Evolutionary conservation across 768 basidiomycete genomes (phyloP), one percentile per base, ranked within the genome.

Genomic region (Lentinula raphanica): DNA sequence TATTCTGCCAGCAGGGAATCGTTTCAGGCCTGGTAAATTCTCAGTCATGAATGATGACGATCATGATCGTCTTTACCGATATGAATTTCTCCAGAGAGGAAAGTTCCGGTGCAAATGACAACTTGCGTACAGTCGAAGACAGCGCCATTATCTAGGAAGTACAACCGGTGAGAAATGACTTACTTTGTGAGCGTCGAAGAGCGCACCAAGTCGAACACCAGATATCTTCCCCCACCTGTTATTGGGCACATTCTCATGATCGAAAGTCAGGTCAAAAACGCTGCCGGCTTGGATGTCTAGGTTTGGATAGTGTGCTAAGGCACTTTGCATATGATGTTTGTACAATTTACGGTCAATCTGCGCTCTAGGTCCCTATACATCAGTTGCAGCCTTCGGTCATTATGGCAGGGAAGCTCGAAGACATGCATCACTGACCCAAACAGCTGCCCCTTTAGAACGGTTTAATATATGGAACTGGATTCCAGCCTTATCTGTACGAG

Each of bases 381-480:
- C 48, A 45, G 49, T 45, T 57, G 55, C 23, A 31, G 23, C 21
- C n/a, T n/a, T 49, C 12, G 3, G 48, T 15, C 6, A 40, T 23
- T 50, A 15, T 21, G 23, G 31, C 31, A 48, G 6, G n/a, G 42
- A 17, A 29, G 17, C n/a, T n/a, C n/a, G n/a, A n/a, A n/a, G n/a
- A 32, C 19, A 31, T 51, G 42, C 15, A 31, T 13, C n/a, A 71
- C 82, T 35, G 58, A 93, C 91, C 89, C 91, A 93, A 32, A 92
- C 93, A 0, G 94, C 94, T 4, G 93, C 82, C 1, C 94, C 94
- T 67, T 88, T 93, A 2, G 92, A 90, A 40, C 79, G 76, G 66
- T 96, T 95, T 58, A 96, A 72, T 62, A 94, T 85, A 31, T 87
- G 88, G 63, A 94, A 95, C 66, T 94, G 90, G 57, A 93, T 90